Base-by-base conservation (phyloP, 306 rosid species). In the Vicia faba region DNA sequence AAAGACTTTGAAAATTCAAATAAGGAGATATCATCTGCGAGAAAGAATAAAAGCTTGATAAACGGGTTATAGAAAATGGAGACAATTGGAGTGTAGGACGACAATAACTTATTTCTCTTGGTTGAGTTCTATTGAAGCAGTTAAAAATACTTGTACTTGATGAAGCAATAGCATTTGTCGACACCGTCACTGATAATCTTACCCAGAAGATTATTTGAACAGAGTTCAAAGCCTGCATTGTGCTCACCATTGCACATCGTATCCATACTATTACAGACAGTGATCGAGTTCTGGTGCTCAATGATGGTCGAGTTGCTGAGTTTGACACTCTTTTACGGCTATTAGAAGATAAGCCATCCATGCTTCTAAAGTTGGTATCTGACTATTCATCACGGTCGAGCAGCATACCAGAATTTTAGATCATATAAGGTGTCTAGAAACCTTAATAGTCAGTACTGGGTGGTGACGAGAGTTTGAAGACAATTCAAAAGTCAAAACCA, bases 71-170 rank as follows among this genome's bases (percentile, higher is more conserved):
- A n/a, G 99, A 93, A 80, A 93, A 88, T 93, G 99, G 99, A 74
- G 99, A 93, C 73, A 93, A 93, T 59, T 93, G 99, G 99, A 93
- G 99, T 67, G 97, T 90, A 59, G 99, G 99, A 40, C 99, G 90
- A 81, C 84, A 97, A 46, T 97, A 93, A 75, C 99, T n/a, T n/a
- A n/a, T n/a, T n/a, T n/a, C n/a, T n/a, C n/a, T n/a, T n/a, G n/a
- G n/a, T n/a, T n/a, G n/a, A n/a, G n/a, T n/a, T n/a, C n/a, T n/a
- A n/a, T n/a, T n/a, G n/a, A n/a, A n/a, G n/a, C n/a, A n/a, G n/a
- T n/a, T n/a, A n/a, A n/a, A n/a, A n/a, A n/a, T n/a, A n/a, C n/a
- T n/a, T n/a, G n/a, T n/a, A n/a, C n/a, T n/a, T n/a, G n/a, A n/a
- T n/a, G n/a, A n/a, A n/a, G n/a, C n/a, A n/a, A n/a, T n/a, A n/a